A percentile compares a stretch with the other conserved stretches of the same genome.
Conservation (phyloP, 371 early-diverging fungal genomes). For the Mucor racemosus region DNA sequence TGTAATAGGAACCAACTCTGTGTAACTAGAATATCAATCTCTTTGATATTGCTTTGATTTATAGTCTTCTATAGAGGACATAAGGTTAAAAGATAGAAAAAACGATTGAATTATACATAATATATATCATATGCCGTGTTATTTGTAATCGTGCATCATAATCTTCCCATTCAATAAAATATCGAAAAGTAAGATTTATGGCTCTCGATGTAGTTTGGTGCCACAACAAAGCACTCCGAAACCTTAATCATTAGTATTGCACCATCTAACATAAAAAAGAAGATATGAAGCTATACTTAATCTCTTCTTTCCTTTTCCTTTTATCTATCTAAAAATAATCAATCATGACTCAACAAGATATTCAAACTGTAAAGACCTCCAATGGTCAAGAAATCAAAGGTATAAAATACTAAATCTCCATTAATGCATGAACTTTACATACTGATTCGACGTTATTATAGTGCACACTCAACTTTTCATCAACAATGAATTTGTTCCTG, state of each 20-base stretch:
- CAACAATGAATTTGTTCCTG: conserved; percentile 75
- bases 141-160: no score
- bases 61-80: no score
- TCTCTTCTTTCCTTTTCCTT: not conserved
- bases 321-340: not conserved
- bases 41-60: not conserved
- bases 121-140: no score
- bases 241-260: not conserved
- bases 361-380: conserved; percentile 31
- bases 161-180: no score
- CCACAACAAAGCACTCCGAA: not conserved
- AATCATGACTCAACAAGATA: conserved; percentile 31
- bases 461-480: conserved; percentile 70
- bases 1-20: not conserved
- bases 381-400: conserved; percentile 28
- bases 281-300: not conserved
- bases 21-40: not conserved
- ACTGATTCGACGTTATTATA: conserved; percentile 7
- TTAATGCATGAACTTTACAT: not conserved
- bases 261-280: conserved; percentile 5
- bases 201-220: not conserved
- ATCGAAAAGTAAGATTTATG: not conserved
- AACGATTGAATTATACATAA: no score
- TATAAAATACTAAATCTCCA: conserved; percentile 5
- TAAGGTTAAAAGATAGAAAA: no score